Conservation (phyloP, 2,329 filamentous ascomycete genomes). For the Pseudopithomyces chartarum region DNA sequence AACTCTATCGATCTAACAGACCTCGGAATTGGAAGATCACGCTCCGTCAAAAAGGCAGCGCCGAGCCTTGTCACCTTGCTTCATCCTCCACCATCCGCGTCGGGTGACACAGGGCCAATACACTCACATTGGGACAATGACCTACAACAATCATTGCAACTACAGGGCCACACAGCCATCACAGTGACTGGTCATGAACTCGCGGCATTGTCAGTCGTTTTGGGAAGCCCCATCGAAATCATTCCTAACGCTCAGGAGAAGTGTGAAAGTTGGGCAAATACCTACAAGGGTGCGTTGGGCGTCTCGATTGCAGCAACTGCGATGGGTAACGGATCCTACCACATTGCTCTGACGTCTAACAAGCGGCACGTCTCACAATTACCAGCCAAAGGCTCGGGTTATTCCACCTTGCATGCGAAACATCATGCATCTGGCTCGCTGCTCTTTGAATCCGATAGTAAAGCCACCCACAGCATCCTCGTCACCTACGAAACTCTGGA, state of each 20-base stretch:
- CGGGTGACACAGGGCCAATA: constrained; percentile 4
- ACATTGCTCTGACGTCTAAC: constrained; percentile 28
- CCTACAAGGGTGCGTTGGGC: constrained; percentile 30
- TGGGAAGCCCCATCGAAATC: constrained; percentile 26
- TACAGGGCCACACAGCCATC: constrained; percentile 20
- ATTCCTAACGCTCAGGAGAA: constrained; percentile 2
- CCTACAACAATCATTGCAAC: constrained; percentile 23
- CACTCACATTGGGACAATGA: constrained; percentile 32
- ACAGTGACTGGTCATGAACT: constrained; percentile 31
- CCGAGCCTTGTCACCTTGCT: constrained; percentile 7
- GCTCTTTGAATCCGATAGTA: constrained; percentile 28
- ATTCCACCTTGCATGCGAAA: constrained; percentile 39
- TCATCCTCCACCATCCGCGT: constrained; percentile 10
- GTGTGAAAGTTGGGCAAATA: not conserved
- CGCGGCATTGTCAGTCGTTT: constrained; percentile 32
- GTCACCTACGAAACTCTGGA: constrained; percentile 29
- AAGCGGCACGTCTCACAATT: constrained; percentile 29
- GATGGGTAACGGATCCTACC: constrained; percentile 19
- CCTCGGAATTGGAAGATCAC: constrained; percentile 12
- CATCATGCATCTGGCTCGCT: constrained; percentile 38
- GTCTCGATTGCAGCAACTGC: constrained; percentile 25
- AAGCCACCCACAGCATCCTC: constrained; percentile 27
- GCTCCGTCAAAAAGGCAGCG: constrained; percentile 7
- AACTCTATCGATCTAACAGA: constrained; percentile 20
- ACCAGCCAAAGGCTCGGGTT: constrained; percentile 26